phyloP scores from a whole-genome alignment of 1,284 basidiomycete genomes.

The Vanrija sp. region DNA sequence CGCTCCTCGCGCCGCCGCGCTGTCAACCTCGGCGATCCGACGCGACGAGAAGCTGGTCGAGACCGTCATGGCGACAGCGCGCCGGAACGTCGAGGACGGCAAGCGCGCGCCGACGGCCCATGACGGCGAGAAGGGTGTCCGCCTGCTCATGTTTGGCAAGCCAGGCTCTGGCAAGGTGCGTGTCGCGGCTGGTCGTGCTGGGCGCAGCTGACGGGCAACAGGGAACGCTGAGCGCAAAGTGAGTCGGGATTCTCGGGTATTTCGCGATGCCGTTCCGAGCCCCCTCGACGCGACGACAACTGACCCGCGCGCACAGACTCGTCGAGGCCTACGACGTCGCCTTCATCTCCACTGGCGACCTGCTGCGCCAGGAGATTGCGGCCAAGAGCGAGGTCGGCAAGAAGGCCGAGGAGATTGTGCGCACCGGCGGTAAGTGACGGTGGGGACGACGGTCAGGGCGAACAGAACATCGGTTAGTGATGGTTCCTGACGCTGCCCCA shows the following conservation, averaged over 20 bases:
- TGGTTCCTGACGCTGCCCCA: not conserved
- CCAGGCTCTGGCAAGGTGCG: constrained; percentile 47
- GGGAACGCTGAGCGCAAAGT: constrained; percentile 1
- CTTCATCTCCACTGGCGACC: constrained; percentile 49
- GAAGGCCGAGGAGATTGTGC: constrained; percentile 44
- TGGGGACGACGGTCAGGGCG: not conserved
- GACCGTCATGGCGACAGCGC: too few relatives aligned
- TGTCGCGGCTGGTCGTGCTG: not conserved
- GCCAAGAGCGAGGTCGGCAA: constrained; percentile 40
- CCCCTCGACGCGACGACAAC: not conserved
- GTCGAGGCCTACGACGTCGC: constrained; percentile 47
- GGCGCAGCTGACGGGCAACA: not conserved
- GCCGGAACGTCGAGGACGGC: not conserved
- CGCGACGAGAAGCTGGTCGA: too few relatives aligned
- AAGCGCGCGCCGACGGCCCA: constrained; percentile 1
- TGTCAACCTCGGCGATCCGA: too few relatives aligned
- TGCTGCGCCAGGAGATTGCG: constrained; percentile 47
- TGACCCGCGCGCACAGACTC: constrained; percentile 22
- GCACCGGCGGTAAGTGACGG: constrained; percentile 37
- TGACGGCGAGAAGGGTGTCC: constrained; percentile 15
- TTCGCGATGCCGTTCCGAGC: too few relatives aligned
- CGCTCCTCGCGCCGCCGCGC: too few relatives aligned
- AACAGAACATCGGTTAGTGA: not conserved
- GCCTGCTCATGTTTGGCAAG: constrained; percentile 50
- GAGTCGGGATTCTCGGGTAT: not conserved